These are phyloP conservation scores for Aspergillus coremiiformis DNA, from an alignment of 495 filamentous ascomycete species.

Conservation along the genomic window DNA sequence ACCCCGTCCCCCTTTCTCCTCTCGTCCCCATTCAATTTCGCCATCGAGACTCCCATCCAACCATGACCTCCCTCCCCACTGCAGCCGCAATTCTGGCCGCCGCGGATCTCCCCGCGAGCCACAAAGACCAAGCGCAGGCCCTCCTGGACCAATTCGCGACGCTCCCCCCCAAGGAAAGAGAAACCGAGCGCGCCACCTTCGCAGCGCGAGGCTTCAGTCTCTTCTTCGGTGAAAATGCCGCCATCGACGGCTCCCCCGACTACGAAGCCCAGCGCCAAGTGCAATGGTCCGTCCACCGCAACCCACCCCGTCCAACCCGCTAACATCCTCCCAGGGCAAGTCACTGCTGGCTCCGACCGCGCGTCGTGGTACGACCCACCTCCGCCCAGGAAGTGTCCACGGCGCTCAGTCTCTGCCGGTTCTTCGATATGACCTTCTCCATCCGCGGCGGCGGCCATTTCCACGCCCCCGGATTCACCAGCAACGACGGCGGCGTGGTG, in stretches of 20 bases:
- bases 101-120: too few species aligned
- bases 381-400: conserved; percentile 5
- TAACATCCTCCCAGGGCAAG: conserved; percentile 12
- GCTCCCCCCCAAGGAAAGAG: not conserved
- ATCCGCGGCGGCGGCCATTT: conserved; percentile 12
- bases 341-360: conserved; percentile 8
- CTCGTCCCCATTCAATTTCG: too few species aligned
- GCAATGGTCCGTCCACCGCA: conserved; percentile 4
- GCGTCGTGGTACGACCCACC: conserved; percentile 3
- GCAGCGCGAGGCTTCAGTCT: not conserved
- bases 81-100: too few species aligned
- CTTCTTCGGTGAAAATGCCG: conserved; percentile 6
- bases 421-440: conserved; percentile 11
- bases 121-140: too few species aligned
- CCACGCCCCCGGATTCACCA: conserved; percentile 9
- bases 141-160: not conserved
- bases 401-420: conserved; percentile 5
- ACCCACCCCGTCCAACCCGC: too few species aligned
- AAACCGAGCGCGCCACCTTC: not conserved
- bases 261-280: conserved; percentile 4
- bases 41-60: too few species aligned
- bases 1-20: too few species aligned
- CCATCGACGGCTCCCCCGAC: not conserved
- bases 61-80: too few species aligned
- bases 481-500: conserved; percentile 8